A percentile compares a stretch with the other conserved stretches of the same genome.
Conservation (phyloP, 139 green algal species). For the Volvox reticuliferus region DNA sequence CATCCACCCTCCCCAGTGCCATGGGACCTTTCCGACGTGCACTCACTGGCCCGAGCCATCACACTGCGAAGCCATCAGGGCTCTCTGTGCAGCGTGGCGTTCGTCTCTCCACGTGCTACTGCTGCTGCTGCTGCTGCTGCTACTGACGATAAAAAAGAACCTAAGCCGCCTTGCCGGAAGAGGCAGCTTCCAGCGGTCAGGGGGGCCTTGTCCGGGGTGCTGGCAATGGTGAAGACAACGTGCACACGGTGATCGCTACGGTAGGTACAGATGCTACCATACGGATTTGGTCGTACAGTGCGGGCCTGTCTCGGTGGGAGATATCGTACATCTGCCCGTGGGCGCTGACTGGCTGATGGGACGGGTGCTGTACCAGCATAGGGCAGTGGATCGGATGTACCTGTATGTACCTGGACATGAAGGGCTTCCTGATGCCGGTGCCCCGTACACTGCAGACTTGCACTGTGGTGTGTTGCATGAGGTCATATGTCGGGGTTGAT, state of each 20-base stretch:
- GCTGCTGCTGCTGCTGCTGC: too few species aligned
- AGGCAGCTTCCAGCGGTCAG: background rate
- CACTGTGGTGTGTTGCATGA: too few species aligned
- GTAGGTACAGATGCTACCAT: background rate
- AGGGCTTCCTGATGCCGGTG: too few species aligned
- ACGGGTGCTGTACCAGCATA: too few species aligned
- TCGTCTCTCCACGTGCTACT: too few species aligned
- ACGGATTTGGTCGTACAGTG: constrained; percentile 5
- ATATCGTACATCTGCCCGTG: constrained; percentile 18
- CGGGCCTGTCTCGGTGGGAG: background rate
- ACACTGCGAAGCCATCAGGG: background rate
- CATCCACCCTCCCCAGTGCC: background rate
- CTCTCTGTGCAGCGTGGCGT: background rate
- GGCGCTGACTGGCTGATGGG: background rate
- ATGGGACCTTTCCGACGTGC: background rate
- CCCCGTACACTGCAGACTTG: too few species aligned
- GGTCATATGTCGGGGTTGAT: too few species aligned
- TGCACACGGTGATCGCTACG: background rate
- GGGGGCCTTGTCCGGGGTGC: background rate
- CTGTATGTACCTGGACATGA: too few species aligned
- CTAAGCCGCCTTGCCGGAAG: background rate
- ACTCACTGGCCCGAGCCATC: background rate
- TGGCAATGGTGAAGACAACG: background rate
- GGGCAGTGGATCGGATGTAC: too few species aligned
- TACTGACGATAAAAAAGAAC: too few species aligned